A percentile compares a stretch with the other conserved stretches of the same genome.
These are phyloP conservation scores for Penicillium pancosmium DNA, from an alignment of 495 filamentous ascomycete genomes.

Conservation along the genomic window DNA sequence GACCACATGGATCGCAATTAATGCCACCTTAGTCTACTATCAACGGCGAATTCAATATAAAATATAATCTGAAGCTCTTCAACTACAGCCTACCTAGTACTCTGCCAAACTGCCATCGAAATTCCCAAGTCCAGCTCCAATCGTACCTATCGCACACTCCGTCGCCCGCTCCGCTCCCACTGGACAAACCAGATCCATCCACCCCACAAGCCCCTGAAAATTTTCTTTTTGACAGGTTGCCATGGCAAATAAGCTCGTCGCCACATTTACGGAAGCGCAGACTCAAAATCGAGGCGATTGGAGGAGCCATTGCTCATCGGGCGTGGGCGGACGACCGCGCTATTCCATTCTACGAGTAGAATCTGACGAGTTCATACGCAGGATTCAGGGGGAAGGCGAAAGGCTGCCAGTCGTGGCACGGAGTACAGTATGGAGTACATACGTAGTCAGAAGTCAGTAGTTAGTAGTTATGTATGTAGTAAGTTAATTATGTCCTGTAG, in stretches of 20 bases:
- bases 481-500: neutral
- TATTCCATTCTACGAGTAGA: neutral
- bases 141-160: neutral
- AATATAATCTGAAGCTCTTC: neutral
- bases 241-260: conserved; percentile 6
- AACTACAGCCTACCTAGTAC: neutral
- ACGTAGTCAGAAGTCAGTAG: neutral
- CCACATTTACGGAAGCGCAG: neutral
- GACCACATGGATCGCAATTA: neutral
- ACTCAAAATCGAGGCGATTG: conserved; percentile 3
- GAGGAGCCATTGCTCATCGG: neutral
- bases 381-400: conserved; percentile 4
- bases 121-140: neutral
- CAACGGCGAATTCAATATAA: neutral
- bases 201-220: conserved; percentile 8
- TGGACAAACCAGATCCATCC: conserved; percentile 1
- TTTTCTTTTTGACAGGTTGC: conserved; percentile 4
- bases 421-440: neutral
- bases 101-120: neutral
- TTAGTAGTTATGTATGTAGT: too few relatives aligned
- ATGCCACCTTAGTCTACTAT: neutral
- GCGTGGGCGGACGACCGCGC: neutral
- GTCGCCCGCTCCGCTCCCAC: neutral
- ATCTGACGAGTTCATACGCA: conserved; percentile 8
- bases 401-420: neutral